A percentile compares a stretch with the other conserved stretches of the same genome.
These are phyloP conservation scores for Larix sibirica DNA, from an alignment of 83 land plant genomes.

Conservation along the genomic window DNA sequence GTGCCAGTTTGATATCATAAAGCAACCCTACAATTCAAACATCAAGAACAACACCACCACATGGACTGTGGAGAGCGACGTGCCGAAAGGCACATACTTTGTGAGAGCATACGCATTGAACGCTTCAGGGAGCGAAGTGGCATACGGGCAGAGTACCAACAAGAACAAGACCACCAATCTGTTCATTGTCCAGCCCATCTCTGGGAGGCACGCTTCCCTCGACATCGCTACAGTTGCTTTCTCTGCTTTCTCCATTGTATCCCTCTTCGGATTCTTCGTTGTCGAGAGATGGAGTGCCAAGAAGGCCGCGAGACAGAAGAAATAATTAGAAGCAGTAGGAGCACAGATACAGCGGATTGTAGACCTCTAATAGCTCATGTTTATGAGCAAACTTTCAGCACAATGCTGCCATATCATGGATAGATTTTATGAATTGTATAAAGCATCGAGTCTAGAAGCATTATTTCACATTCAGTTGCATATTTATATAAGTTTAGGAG, in stretches of 20 bases:
- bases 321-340: no score
- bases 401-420: no score
- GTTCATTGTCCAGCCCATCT: slow-evolving; percentile 48
- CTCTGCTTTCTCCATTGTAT: slow-evolving; percentile 67
- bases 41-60: slow-evolving; percentile 9
- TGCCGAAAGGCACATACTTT: slow-evolving; percentile 67
- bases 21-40: slow-evolving; percentile 21
- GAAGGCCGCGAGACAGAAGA: no score
- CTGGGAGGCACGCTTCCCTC: slow-evolving; percentile 57
- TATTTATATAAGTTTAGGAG: no score
- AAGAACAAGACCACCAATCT: slow-evolving; percentile 37
- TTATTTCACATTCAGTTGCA: no score
- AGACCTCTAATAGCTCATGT: no score
- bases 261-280: slow-evolving; percentile 51
- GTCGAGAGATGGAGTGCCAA: slow-evolving; percentile 51
- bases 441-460: no score
- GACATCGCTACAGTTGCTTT: slow-evolving; percentile 68
- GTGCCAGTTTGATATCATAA: slow-evolving; percentile 47
- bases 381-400: no score
- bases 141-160: slow-evolving; percentile 61
- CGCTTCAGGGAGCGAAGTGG: slow-evolving; percentile 35
- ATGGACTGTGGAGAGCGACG: slow-evolving; percentile 34
- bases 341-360: no score
- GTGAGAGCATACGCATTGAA: slow-evolving; percentile 62
- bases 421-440: no score